phyloP scores from a whole-genome alignment of 371 early-diverging fungal genomes.

The Saksenaea oblongispora region DNA sequence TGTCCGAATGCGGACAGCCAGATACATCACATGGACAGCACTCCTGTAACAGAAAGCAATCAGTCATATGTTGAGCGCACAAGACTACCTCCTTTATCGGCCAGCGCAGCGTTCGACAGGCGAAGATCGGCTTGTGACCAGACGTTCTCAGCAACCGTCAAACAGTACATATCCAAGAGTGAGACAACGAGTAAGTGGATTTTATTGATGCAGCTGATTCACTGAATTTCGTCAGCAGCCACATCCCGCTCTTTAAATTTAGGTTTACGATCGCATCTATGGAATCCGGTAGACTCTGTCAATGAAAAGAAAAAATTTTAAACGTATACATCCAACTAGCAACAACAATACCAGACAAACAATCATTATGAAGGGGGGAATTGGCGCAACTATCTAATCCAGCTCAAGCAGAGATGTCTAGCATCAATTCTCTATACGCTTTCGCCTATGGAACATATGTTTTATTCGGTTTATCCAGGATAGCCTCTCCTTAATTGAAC shows the following conservation, averaged over 20 bases:
- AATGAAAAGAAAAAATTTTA: neutral
- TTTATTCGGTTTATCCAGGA: too few species aligned
- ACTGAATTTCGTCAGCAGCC: neutral
- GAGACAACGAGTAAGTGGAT: neutral
- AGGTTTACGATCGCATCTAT: neutral
- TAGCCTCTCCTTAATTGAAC: too few species aligned
- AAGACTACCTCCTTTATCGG: neutral
- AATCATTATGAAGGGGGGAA: neutral
- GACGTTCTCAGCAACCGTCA: neutral
- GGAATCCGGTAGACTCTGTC: neutral
- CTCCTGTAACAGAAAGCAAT: neutral
- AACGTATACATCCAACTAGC: neutral
- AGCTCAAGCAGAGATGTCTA: neutral
- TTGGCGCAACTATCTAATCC: neutral
- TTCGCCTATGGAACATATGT: neutral
- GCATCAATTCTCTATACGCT: neutral
- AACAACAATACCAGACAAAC: neutral
- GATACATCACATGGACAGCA: neutral
- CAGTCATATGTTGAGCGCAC: neutral
- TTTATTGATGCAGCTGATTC: neutral
- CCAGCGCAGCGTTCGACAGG: neutral
- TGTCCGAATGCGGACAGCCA: neutral
- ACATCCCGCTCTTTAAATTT: neutral
- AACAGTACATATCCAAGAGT: neutral
- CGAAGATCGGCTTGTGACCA: neutral